Base-by-base conservation (phyloP, 257 asterid genomes). In the Solanum sejunctum region DNA sequence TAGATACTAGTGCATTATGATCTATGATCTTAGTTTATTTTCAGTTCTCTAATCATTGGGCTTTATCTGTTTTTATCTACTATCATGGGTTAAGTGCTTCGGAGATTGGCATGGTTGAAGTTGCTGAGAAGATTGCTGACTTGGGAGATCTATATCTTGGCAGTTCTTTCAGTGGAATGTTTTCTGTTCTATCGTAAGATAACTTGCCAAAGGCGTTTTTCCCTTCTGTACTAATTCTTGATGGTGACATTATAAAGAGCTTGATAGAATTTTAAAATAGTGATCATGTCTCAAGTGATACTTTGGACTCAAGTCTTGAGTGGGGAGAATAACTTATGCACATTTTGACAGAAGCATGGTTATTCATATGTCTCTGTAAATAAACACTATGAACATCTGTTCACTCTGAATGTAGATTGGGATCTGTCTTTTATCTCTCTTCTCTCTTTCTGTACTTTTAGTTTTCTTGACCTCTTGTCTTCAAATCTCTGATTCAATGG, bases 131-230 rank as follows among this genome's bases (percentile, higher is more conserved):
- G 91, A 88, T 86, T 91, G 84, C 82, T 86, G 87, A 85, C 85
- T 88, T 91, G 92, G 90, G 89, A 89, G 86, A 90, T 94, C 88
- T 91, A 91, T 89, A 84, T 88, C 94, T 88, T 88, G 92, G 97
- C 93, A 90, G 91, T 93, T 91, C 97, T 93, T 92, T 91, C 97
- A 90, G 89, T 93, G 95, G 98, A 94, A 89, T 96, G 91, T 94
- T 94, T 92, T 94, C 97, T 91, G 93, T 93, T 94, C 98, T 93
- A 93, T 95, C 93, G 99, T 97, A 97, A 97, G 99, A 92, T 90
- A 91, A 96, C 95, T 90, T 86, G 91, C 93, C 89, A 87, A 91
- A 89, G 98, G 98, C 88, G 91, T 90, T 88, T 89, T 93, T 89
- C 90, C 89, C 90, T 89, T 85, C 87, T 93, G 98, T 93, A 94